Percentiles rank a stretch among this genome's conserved stretches.
phyloP scores from a whole-genome alignment of 2,329 filamentous ascomycete species.

The Waltergamsia citrina region DNA sequence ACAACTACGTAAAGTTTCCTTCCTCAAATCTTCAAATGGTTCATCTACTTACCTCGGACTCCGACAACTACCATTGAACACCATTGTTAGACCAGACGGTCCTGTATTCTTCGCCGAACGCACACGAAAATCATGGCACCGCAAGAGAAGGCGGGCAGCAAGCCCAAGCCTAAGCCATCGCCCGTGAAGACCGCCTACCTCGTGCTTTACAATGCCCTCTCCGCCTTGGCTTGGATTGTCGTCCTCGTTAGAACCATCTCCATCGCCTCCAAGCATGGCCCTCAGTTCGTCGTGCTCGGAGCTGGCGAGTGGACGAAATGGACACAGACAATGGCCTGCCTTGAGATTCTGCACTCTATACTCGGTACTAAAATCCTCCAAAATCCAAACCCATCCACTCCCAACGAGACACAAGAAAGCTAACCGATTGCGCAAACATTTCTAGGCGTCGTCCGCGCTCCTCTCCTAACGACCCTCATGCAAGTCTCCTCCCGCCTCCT shows the following conservation, averaged over 20 bases:
- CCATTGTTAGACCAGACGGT: too few species aligned
- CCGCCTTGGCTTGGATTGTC: conserved; percentile 66
- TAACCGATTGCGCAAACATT: too few species aligned
- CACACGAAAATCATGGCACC: background rate
- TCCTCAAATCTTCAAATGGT: too few species aligned
- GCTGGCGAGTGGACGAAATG: conserved; percentile 61
- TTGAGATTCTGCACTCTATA: conserved; percentile 78
- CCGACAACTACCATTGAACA: too few species aligned
- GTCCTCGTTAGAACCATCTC: conserved; percentile 60
- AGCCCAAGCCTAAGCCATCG: conserved; percentile 8
- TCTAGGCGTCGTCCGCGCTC: conserved; percentile 79
- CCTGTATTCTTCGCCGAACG: too few species aligned
- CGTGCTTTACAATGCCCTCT: conserved; percentile 74
- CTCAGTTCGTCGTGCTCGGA: conserved; percentile 48
- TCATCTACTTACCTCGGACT: too few species aligned
- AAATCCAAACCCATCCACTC: too few species aligned
- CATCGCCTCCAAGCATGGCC: conserved; percentile 43
- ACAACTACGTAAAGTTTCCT: too few species aligned
- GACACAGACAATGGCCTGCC: conserved; percentile 73
- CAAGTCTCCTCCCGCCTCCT: conserved; percentile 83
- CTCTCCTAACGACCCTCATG: conserved; percentile 76
- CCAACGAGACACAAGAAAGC: conserved; percentile 2
- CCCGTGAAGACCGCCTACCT: conserved; percentile 58
- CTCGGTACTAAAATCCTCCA: conserved; percentile 53
- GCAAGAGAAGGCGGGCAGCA: background rate